phyloP scores from a whole-genome alignment of 345 rosid genomes.

The Eucalyptus victrix region DNA sequence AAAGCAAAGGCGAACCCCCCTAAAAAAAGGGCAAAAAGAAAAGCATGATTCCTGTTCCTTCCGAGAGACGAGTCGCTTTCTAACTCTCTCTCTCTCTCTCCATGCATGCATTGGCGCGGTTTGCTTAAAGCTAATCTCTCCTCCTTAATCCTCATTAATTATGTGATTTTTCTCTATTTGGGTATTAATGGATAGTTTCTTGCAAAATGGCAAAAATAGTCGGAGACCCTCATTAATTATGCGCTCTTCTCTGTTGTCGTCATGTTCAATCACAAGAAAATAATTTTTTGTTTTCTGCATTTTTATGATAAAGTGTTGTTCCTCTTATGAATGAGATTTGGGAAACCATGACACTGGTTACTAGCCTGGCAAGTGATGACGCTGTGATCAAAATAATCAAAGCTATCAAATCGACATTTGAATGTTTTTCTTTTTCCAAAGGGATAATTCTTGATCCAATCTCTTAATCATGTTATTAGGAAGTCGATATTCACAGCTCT shows the following conservation, averaged over 20 bases:
- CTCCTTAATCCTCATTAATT: background rate
- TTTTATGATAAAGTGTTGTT: background rate
- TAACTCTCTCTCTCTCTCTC: background rate
- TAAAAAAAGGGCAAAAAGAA: background rate
- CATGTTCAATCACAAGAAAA: background rate
- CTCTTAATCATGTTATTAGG: background rate
- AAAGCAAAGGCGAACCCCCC: constrained; percentile 15
- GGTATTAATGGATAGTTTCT: background rate
- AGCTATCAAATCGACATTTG: background rate
- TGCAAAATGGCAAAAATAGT: background rate
- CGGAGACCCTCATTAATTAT: background rate
- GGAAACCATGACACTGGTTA: background rate
- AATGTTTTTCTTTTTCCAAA: too few species aligned
- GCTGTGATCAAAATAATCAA: background rate
- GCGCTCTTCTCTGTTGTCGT: background rate
- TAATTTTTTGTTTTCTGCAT: background rate
- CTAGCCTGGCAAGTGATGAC: background rate
- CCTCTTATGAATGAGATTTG: background rate
- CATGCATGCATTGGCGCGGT: background rate
- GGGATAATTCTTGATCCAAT: background rate
- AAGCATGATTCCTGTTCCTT: constrained; percentile 50
- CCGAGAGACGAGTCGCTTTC: constrained; percentile 15
- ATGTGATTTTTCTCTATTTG: background rate
- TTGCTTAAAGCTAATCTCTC: background rate
- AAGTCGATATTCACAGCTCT: background rate